Percentiles rank a stretch among this genome's conserved stretches.
Evolutionary conservation across 805 yeast species (phyloP).

Genomic region (Ogataea nonfermentans): DNA sequence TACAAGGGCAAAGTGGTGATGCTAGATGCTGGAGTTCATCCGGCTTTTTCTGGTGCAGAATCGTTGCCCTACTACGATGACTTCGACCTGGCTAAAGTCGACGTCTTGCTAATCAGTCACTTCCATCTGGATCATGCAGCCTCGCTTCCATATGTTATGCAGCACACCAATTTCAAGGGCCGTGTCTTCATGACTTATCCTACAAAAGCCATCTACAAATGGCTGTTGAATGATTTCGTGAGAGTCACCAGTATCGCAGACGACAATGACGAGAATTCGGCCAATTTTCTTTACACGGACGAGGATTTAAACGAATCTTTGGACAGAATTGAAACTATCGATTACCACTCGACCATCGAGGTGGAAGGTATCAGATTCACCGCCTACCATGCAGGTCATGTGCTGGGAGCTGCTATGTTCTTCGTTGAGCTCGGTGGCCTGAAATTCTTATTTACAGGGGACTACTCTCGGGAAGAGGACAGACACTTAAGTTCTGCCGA

Average conservation of each 20-base stretch:
- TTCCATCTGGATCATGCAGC: conserved; percentile 99
- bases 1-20: conserved; percentile 93
- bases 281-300: conserved; percentile 67
- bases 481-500: conserved; percentile 95
- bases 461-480: conserved; percentile 92
- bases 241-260: conserved; percentile 70
- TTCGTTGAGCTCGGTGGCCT: conserved; percentile 92
- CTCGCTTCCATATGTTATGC: conserved; percentile 96
- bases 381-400: conserved; percentile 99
- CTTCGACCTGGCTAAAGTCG: conserved; percentile 84
- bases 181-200: conserved; percentile 99
- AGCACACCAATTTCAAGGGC: conserved; percentile 90
- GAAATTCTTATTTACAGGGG: conserved; percentile 90
- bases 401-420: conserved; percentile 97
- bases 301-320: conserved; percentile 87
- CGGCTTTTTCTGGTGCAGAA: conserved; percentile 86
- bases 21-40: conserved; percentile 98
- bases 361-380: conserved; percentile 94
- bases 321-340: conserved; percentile 89
- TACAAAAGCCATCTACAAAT: conserved; percentile 94
- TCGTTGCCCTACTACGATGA: conserved; percentile 96
- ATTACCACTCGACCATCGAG: conserved; percentile 92
- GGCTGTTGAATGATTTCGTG: conserved; percentile 93
- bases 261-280: conserved; percentile 43
- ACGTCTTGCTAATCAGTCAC: conserved; percentile 83